Evolutionary conservation across 2,329 filamentous ascomycete genomes (phyloP).

Genomic region (Ophiostoma sp.): DNA sequence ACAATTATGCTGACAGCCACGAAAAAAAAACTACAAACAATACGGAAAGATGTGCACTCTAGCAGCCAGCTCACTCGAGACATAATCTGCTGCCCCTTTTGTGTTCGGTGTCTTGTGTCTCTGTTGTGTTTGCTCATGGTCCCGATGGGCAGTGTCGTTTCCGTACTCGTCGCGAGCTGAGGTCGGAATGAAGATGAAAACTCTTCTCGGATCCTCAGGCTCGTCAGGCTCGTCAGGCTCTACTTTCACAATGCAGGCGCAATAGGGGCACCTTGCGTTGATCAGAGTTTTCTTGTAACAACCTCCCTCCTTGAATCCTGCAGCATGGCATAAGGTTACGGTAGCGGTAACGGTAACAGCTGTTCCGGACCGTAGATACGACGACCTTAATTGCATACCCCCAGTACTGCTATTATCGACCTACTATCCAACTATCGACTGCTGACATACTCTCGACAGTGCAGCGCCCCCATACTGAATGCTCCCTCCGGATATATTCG

Average conservation of each 20-base stretch:
- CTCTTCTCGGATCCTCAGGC: neutral
- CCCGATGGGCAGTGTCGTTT: neutral
- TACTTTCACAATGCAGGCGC: neutral
- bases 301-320: neutral
- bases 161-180: no score
- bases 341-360: neutral
- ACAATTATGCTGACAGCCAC: no score
- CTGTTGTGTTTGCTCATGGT: neutral
- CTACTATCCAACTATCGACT: no score
- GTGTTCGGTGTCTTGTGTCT: neutral
- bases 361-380: constrained; percentile 6
- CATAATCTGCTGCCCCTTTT: neutral
- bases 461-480: neutral
- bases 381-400: neutral
- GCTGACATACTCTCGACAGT: no score
- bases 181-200: neutral
- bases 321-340: constrained; percentile 1
- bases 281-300: neutral
- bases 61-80: neutral
- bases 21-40: neutral
- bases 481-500: neutral
- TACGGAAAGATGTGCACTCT: neutral
- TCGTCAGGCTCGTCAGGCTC: no score
- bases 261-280: neutral
- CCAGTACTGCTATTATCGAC: neutral